Evolutionary conservation across 306 rosid species (phyloP), one percentile per base, ranked within the genome.

Genomic region (Abrus pulchellus): DNA sequence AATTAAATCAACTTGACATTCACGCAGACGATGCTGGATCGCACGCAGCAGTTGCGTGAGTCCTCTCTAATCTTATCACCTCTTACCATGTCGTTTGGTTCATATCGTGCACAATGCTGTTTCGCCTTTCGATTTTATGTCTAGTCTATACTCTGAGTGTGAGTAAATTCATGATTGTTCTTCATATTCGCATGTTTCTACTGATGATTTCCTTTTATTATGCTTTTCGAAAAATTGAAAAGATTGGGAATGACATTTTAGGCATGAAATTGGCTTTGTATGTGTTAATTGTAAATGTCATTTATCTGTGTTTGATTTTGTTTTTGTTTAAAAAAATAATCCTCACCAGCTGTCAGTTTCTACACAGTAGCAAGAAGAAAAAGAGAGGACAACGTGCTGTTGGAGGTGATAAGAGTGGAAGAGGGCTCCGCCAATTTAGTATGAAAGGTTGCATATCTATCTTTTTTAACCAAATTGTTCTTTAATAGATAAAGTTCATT

Each of bases 341-440:
- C 44, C 75, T 77, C 13, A 80, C 64, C 72, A 56, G 28, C 69
- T 59, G 53, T 60, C 75, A 5, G 78, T 73, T 78, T 78, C 60
- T 61, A 61, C 59, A 55, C 86, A 83, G 93, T 79, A 88, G 88
- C 83, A 93, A 90, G 90, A 95, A 93, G 97, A 95, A 95, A 83
- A 95, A 93, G 91, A 91, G 99, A 82, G 97, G 95, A 56, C 98
- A 91, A 66, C 93, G 99, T 1, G 99, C 95, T 10, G 98, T 88
- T 68, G 97, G 92, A 77, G 95, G 95, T 34, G 99, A 95, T 79
- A 95, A 95, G 94, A 90, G 88, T 81, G 99, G 99, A 72, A 89
- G 99, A 86, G 99, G 99, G 63, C 96, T 95, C 60, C 99, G 99
- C 78, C 99, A 95, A 74, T 95, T 95, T 76, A 95, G 99, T 70